phyloP scores from a whole-genome alignment of 2,329 filamentous ascomycete genomes.

The Penicillium sp. region DNA sequence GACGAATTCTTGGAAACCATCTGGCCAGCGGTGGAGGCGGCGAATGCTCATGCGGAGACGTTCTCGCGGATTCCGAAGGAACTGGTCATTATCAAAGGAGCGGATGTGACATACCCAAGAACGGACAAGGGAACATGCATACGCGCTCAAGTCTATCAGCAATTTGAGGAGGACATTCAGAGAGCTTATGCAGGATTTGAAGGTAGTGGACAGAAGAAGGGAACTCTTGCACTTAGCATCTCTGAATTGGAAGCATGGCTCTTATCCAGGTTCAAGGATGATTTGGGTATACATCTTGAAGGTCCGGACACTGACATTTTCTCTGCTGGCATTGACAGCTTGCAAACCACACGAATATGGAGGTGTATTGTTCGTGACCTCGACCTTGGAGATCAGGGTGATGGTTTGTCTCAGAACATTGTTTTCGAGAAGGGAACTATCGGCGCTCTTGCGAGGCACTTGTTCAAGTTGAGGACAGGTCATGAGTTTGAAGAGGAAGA shows the following conservation, averaged over 20 bases:
- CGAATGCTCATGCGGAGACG: slow-evolving; percentile 52
- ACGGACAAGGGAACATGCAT: slow-evolving; percentile 62
- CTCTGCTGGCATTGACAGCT: slow-evolving; percentile 56
- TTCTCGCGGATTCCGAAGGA: slow-evolving; percentile 58
- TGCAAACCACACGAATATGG: slow-evolving; percentile 60
- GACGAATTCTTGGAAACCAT: slow-evolving; percentile 43
- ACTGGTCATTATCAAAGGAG: slow-evolving; percentile 52
- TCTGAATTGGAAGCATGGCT: slow-evolving; percentile 40
- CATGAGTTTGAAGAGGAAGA: slow-evolving; percentile 32
- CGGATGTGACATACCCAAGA: slow-evolving; percentile 48
- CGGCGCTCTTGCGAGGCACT: slow-evolving; percentile 46
- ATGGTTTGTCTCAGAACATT: slow-evolving; percentile 55
- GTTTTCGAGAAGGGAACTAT: slow-evolving; percentile 60
- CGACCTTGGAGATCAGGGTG: slow-evolving; percentile 43
- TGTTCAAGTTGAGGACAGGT: slow-evolving; percentile 46
- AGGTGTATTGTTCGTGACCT: slow-evolving; percentile 53
- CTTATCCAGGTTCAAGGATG: slow-evolving; percentile 38
- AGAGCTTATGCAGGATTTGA: slow-evolving; percentile 45
- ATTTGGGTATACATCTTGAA: slow-evolving; percentile 18
- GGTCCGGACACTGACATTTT: slow-evolving; percentile 58
- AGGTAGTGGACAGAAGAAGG: slow-evolving; percentile 37
- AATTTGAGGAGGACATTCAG: slow-evolving; percentile 52
- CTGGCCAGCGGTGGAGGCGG: slow-evolving; percentile 52
- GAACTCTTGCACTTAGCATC: slow-evolving; percentile 14
- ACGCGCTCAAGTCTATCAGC: slow-evolving; percentile 51